Conservation (phyloP, 345 rosid species). For the Melaleuca quinquenervia region DNA sequence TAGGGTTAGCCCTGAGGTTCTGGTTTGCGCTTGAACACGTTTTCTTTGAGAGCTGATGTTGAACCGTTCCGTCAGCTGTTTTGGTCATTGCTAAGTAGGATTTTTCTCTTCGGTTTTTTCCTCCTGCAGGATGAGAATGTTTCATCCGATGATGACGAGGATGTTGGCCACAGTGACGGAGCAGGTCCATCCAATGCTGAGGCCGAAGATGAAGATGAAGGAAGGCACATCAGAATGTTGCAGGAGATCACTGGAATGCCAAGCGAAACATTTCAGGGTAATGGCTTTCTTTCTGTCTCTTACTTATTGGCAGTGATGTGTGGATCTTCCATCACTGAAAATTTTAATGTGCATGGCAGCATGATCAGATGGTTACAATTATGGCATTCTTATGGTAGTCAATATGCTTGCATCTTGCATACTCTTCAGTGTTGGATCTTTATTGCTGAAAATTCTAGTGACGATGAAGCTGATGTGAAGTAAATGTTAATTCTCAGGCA, state of each 20-base stretch:
- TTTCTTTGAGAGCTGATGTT: not conserved
- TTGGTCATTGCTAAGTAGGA: not conserved
- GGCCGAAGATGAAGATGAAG: slow-evolving; percentile 36
- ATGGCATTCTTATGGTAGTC: not conserved
- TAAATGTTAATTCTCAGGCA: slow-evolving; percentile 25
- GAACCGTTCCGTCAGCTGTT: not conserved
- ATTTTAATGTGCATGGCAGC: not conserved
- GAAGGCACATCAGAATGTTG: slow-evolving; percentile 70
- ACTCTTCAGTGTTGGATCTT: not conserved
- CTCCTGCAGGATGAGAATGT: slow-evolving; percentile 61
- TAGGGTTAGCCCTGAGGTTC: not conserved
- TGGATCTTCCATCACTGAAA: not conserved
- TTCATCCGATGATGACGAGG: slow-evolving; percentile 36
- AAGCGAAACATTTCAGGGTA: slow-evolving; percentile 70
- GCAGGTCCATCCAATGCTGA: slow-evolving; percentile 8
- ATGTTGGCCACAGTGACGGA: slow-evolving; percentile 1
- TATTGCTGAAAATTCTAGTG: not conserved
- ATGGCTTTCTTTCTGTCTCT: not conserved
- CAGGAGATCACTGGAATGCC: slow-evolving; percentile 79
- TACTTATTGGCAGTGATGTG: not conserved
- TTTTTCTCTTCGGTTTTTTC: not conserved
- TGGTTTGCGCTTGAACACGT: not conserved
- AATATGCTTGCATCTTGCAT: not conserved
- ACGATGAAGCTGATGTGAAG: not conserved
- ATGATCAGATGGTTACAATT: not conserved